These are phyloP conservation scores for Suillus subalutaceus DNA, from an alignment of 768 basidiomycete species.

Conservation along the genomic window DNA sequence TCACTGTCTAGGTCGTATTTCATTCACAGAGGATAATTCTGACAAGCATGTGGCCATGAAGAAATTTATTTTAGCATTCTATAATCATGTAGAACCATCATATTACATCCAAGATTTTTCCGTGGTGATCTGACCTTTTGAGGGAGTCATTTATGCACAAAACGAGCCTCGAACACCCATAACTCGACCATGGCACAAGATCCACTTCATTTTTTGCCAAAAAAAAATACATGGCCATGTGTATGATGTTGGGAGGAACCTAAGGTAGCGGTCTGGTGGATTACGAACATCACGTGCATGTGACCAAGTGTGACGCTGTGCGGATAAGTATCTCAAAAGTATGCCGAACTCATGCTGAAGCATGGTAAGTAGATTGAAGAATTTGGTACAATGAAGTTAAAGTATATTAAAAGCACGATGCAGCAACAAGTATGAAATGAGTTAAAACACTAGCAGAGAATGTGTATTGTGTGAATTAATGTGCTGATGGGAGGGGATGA, in stretches of 20 bases:
- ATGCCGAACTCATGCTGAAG: too few species aligned
- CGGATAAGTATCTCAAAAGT: too few species aligned
- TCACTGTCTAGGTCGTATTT: too few species aligned
- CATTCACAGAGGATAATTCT: slow-evolving; percentile 11
- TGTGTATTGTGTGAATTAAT: too few species aligned
- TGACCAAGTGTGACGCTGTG: too few species aligned
- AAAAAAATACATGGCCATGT: neutral
- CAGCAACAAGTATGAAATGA: too few species aligned
- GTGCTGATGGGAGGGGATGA: too few species aligned
- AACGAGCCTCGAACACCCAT: neutral
- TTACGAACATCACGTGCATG: too few species aligned
- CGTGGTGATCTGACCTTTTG: neutral
- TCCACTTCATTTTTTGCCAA: neutral
- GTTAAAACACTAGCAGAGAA: too few species aligned
- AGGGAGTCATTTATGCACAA: neutral
- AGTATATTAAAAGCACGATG: too few species aligned
- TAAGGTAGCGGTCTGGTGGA: neutral
- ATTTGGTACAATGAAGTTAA: too few species aligned
- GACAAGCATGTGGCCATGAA: neutral
- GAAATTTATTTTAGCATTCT: neutral
- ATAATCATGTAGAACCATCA: neutral
- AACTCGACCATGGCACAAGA: neutral
- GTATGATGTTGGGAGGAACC: neutral
- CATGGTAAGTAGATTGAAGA: too few species aligned
- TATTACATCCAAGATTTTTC: neutral